Base-by-base conservation (phyloP, 2,329 filamentous ascomycete genomes). In the Venturiaceae sp. region DNA sequence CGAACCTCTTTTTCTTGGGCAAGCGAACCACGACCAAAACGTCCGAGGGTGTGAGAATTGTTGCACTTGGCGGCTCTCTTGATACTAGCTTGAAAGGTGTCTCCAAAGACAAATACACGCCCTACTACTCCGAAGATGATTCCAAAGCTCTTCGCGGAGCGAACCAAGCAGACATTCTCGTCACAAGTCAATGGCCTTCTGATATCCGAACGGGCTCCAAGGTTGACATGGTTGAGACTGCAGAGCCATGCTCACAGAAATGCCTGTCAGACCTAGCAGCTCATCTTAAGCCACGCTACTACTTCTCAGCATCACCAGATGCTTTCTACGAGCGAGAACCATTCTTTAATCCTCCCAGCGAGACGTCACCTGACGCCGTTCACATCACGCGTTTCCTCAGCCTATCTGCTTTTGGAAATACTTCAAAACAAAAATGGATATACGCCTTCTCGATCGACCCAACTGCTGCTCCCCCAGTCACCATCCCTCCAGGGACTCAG, bases 271-370 rank as follows among this genome's bases (percentile, higher is more conserved):
- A 95, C 60, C 79, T 99, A 11, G 92, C 87, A 66, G 79, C 85
- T 2, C 74, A 83, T 0, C 73, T 99, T 21, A 94, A 91, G 69
- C 94, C 94, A n/a, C 85, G 89, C 30, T 99, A 99, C 68, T 92
- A 97, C 71, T 85, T 97, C 66, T 84, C 89, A 1, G 78, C 82
- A 3, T 88, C 88, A 0, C 79, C 83, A 1, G 73, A 79, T 6
- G 85, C 85, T 65, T 92, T 88, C 72, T 97, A 86, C 69, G 92
- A 99, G 74, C 85, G 94, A 58, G 94, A 97, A 71, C 90, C 92
- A 0, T 99, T 96, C 75, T 85, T 94, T 67, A 86, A 95, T 68
- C 77, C 54, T 34, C 26, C 80, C 3, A 76, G 73, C 34, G 72
- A 77, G 34, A 78, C 70, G 23, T 69, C 70, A 19, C 68, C 80